Percentiles rank a stretch among this genome's conserved stretches.
Conservation (phyloP, 2,329 filamentous ascomycete genomes). For the Cadophora gregata region DNA sequence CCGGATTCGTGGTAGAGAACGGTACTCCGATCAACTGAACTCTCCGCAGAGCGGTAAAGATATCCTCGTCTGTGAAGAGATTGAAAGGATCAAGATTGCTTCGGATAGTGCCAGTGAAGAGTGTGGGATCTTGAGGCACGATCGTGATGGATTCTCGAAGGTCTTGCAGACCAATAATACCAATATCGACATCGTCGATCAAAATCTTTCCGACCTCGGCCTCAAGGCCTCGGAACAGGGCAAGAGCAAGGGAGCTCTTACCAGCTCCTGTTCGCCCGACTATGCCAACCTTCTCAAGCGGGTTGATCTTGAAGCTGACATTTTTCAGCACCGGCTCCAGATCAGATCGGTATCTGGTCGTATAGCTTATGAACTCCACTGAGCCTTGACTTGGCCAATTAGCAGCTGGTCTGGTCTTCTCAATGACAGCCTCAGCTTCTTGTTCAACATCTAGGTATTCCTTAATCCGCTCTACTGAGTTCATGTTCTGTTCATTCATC, state of each 20-base stretch:
- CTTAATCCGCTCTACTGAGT: conserved; percentile 95
- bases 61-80: conserved; percentile 86
- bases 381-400: conserved; percentile 87
- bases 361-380: conserved; percentile 88
- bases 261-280: conserved; percentile 95
- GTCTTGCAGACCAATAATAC: conserved; percentile 88
- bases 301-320: conserved; percentile 84
- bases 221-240: conserved; percentile 91
- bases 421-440: conserved; percentile 79
- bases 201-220: conserved; percentile 88
- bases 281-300: conserved; percentile 92
- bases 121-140: conserved; percentile 93
- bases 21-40: conserved; percentile 81
- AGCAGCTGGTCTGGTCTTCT: conserved; percentile 75
- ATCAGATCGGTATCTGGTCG: conserved; percentile 85
- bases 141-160: conserved; percentile 94
- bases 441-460: conserved; percentile 97
- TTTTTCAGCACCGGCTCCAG: conserved; percentile 85
- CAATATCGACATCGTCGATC: conserved; percentile 91
- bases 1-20: conserved; percentile 37
- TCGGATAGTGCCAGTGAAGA: conserved; percentile 91
- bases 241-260: conserved; percentile 92
- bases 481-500: conserved; percentile 99
- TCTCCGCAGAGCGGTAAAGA: conserved; percentile 83
- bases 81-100: conserved; percentile 93